Conservation (phyloP, 805 yeast species). For the Starmerella ratchasimensis region DNA sequence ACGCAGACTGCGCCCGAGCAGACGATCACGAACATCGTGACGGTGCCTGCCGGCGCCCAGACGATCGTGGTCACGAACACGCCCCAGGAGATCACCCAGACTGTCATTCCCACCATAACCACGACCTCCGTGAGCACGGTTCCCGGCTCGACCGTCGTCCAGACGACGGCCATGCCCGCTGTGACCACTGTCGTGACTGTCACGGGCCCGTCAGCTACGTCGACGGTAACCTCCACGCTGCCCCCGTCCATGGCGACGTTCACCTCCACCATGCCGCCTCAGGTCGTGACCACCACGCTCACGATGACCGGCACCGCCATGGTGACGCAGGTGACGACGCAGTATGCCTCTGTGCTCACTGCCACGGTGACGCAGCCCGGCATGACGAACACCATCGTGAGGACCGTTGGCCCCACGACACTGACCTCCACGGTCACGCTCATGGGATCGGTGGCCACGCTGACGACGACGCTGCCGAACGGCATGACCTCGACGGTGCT, state of each 20-base stretch:
- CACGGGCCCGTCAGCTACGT: conserved; percentile 2
- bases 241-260: conserved; percentile 3
- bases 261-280: conserved; percentile 3
- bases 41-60: conserved; percentile 7
- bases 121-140: conserved; percentile 2
- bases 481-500: conserved; percentile 6
- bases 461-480: conserved; percentile 8
- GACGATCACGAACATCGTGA: neutral
- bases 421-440: conserved; percentile 7
- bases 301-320: conserved; percentile 4
- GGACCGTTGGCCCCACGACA: conserved; percentile 7
- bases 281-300: conserved; percentile 1
- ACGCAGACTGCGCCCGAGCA: conserved; percentile 6
- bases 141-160: conserved; percentile 3
- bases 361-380: conserved; percentile 6
- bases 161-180: conserved; percentile 8
- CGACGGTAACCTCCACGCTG: conserved; percentile 1
- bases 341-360: conserved; percentile 5
- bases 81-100: conserved; percentile 7
- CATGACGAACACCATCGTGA: neutral
- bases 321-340: conserved; percentile 2
- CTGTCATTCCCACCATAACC: conserved; percentile 3
- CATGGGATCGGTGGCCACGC: conserved; percentile 3
- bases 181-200: neutral
- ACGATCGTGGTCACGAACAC: conserved; percentile 12